Percentiles rank a stretch among this genome's conserved stretches.
phyloP scores from a whole-genome alignment of 1,139 yeast genomes.

The Suhomyces bokatorum region DNA sequence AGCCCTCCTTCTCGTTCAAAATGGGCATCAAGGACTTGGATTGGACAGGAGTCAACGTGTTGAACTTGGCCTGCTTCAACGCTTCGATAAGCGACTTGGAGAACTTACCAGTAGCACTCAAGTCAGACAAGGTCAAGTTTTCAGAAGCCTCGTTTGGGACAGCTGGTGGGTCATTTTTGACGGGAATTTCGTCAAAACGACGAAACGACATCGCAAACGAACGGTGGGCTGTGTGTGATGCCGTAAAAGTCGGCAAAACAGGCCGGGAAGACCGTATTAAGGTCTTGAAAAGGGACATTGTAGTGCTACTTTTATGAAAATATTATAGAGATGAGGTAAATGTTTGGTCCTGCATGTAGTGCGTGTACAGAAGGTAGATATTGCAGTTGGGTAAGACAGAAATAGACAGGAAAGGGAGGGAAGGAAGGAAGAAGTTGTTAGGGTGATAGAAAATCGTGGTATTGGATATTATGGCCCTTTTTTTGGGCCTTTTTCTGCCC shows the following conservation, averaged over 20 bases:
- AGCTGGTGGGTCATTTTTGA: neutral
- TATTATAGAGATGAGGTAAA: neutral
- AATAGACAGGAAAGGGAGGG: neutral
- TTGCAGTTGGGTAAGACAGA: no score
- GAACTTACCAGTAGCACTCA: conserved; percentile 12
- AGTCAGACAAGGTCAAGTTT: conserved; percentile 8
- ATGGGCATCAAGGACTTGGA: conserved; percentile 70
- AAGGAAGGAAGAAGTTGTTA: neutral
- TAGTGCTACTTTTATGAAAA: neutral
- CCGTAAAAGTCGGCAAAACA: neutral
- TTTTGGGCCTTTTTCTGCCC: no score
- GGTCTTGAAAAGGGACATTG: conserved; percentile 1
- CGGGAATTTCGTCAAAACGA: neutral
- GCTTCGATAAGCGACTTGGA: conserved; percentile 25
- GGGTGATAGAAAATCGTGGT: neutral
- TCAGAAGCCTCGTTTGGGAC: neutral
- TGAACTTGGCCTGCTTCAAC: conserved; percentile 43
- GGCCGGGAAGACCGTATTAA: conserved; percentile 4
- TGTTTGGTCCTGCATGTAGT: neutral
- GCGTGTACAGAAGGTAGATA: neutral
- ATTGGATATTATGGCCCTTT: no score
- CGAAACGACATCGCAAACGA: neutral
- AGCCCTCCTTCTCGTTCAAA: conserved; percentile 55
- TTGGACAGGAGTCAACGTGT: conserved; percentile 75
- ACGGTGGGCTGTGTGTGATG: neutral